Percentiles rank a stretch among this genome's conserved stretches.
These are phyloP conservation scores for Tolypocladium inflatum DNA, from an alignment of 2,329 filamentous ascomycete species.

Conservation along the genomic window DNA sequence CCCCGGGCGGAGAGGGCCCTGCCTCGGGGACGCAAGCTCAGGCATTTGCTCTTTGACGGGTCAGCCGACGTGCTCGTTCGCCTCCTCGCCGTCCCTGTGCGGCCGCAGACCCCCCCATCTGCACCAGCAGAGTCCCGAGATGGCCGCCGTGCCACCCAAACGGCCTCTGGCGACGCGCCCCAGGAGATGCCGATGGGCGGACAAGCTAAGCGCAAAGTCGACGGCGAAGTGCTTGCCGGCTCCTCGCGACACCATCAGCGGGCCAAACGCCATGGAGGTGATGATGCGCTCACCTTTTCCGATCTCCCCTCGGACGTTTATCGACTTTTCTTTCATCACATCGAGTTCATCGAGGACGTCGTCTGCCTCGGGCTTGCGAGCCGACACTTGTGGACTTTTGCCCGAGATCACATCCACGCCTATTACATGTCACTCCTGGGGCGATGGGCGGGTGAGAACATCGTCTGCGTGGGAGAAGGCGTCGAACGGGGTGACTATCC, in stretches of 20 bases:
- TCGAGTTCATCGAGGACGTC: not conserved
- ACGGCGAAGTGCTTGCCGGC: not conserved
- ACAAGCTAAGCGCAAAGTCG: not conserved
- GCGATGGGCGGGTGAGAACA: conserved; percentile 1
- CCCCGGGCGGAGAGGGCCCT: too few species aligned
- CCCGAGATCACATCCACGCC: not conserved
- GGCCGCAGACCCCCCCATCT: too few species aligned
- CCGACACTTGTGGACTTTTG: not conserved
- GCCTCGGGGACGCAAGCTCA: conserved; percentile 4
- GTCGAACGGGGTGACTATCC: conserved; percentile 1
- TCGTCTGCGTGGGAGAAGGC: conserved; percentile 5
- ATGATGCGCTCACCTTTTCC: not conserved
- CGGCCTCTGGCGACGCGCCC: not conserved
- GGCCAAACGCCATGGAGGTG: not conserved
- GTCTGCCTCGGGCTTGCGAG: not conserved
- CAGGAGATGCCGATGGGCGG: too few species aligned
- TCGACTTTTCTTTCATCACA: not conserved
- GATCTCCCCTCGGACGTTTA: not conserved
- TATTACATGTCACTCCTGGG: not conserved
- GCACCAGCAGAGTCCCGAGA: not conserved
- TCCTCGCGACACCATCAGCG: not conserved
- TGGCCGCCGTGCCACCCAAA: not conserved
- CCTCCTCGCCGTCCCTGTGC: not conserved
- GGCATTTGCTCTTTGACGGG: not conserved
- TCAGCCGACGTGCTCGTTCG: not conserved